These are phyloP conservation scores for Phytopythium boreale DNA, from an alignment of 352 stramenopile species.

Conservation along the genomic window DNA sequence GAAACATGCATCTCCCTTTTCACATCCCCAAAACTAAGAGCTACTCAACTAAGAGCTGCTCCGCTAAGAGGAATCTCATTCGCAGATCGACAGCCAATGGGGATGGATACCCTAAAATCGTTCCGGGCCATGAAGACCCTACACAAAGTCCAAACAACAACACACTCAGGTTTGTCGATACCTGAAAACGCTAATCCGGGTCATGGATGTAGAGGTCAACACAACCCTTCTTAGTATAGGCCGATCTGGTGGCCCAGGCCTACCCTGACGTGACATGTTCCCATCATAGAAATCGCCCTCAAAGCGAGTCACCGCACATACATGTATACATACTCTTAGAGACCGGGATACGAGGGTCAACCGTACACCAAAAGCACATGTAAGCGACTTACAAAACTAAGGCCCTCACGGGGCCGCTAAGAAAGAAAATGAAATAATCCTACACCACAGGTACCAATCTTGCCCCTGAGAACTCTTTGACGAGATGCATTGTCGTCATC, in stretches of 20 bases:
- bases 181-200: neutral
- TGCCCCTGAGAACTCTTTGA: neutral
- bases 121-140: neutral
- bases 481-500: neutral
- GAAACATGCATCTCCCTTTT: neutral
- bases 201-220: neutral
- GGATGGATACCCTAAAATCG: neutral
- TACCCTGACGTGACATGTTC: neutral
- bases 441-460: neutral
- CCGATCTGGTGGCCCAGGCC: neutral
- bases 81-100: neutral
- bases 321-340: neutral
- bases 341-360: neutral
- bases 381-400: neutral
- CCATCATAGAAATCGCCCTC: neutral
- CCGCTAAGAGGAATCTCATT: neutral
- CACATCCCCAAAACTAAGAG: neutral
- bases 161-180: neutral
- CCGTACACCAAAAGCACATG: neutral
- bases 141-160: neutral
- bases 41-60: neutral
- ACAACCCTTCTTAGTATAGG: neutral
- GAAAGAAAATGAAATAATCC: neutral
- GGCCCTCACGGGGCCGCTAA: neutral
- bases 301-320: neutral